These are phyloP conservation scores for Protomyces arabidopsidicola DNA, from an alignment of 1,139 yeast genomes.

Conservation along the genomic window DNA sequence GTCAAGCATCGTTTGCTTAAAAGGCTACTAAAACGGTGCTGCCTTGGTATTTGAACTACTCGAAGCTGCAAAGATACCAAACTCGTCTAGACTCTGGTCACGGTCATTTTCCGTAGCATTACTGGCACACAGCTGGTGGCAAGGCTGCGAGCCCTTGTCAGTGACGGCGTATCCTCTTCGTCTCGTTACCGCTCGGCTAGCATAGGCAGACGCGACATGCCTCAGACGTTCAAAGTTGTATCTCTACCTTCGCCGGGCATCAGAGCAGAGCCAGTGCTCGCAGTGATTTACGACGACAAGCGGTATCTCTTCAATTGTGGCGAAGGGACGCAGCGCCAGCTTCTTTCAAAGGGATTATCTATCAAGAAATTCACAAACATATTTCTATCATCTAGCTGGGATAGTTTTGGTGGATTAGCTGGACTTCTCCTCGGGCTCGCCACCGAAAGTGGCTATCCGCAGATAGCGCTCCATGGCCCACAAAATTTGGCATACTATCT, in stretches of 20 bases:
- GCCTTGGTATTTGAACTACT: too few relatives aligned
- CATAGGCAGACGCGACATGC: neutral
- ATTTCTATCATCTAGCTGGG: slow-evolving; percentile 25
- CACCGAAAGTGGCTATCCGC: neutral
- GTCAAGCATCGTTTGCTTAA: too few relatives aligned
- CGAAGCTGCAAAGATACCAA: too few relatives aligned
- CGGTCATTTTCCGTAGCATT: neutral
- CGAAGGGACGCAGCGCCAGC: slow-evolving; percentile 25
- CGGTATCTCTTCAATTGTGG: slow-evolving; percentile 27
- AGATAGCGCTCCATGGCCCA: slow-evolving; percentile 17
- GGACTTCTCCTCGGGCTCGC: slow-evolving; percentile 12
- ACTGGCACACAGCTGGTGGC: slow-evolving; percentile 2
- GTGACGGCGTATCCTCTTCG: neutral
- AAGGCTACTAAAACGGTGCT: too few relatives aligned
- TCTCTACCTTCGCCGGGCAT: slow-evolving; percentile 20
- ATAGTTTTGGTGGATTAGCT: slow-evolving; percentile 27
- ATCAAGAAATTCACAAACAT: slow-evolving; percentile 9
- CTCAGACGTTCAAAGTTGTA: neutral
- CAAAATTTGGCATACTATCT: slow-evolving; percentile 17
- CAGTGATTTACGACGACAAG: slow-evolving; percentile 22
- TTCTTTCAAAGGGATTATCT: slow-evolving; percentile 7
- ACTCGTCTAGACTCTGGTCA: too few relatives aligned
- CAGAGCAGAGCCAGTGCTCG: slow-evolving; percentile 16
- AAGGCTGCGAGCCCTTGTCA: slow-evolving; percentile 23
- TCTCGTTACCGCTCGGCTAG: neutral